Evolutionary conservation across 176 grass and related monocot species (phyloP), one percentile per base, ranked within the genome.

Genomic region (Zea luxurians): DNA sequence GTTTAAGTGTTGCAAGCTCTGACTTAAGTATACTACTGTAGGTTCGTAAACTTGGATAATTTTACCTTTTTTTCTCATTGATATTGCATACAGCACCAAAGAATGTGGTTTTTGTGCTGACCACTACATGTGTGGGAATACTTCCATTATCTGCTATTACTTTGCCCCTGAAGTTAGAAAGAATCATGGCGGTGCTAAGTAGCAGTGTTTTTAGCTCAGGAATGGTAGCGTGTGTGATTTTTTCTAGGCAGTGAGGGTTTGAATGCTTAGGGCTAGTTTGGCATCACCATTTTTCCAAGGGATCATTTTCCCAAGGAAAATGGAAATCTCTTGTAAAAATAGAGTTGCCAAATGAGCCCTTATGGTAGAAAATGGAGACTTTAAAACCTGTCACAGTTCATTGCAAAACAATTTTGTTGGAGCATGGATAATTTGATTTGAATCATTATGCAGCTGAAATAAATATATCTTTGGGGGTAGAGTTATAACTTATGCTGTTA

Each of bases 1-100:
- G 40, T 35, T 21, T 27, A 69, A 75, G 2, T 65, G 4, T 73
- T 79, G 61, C 52, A 73, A 43, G 4, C 2, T 81, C 44, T 46
- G 20, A 6, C 6, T 68, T 80, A 76, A 62, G 4, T 60, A 9
- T 47, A 10, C 71, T 38, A 38, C 38, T 9, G 0, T 20, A 17
- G 11, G 0, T 34, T 35, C 16, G 7, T 71, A 35, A 48, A 27
- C 2, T 18, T 42, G 10, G 47, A 48, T 0, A 62, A 18, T 17
- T n/a, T 54, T 76, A 1, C 21, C 16, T 5, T 55, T 16, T 82
- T 4, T 13, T 77, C 0, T 46, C 21, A 41, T 57, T 55, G 40
- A 27, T 37, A 50, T 13, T 68, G 8, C 41, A n/a, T 64, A 16
- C 77, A 82, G 17, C 16, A 61, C 70, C 43, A 54, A 82, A 54